A percentile compares a stretch with the other conserved stretches of the same genome.
These are phyloP conservation scores for Saccharomycopsis sp. DNA, from an alignment of 805 yeast species.

Conservation along the genomic window DNA sequence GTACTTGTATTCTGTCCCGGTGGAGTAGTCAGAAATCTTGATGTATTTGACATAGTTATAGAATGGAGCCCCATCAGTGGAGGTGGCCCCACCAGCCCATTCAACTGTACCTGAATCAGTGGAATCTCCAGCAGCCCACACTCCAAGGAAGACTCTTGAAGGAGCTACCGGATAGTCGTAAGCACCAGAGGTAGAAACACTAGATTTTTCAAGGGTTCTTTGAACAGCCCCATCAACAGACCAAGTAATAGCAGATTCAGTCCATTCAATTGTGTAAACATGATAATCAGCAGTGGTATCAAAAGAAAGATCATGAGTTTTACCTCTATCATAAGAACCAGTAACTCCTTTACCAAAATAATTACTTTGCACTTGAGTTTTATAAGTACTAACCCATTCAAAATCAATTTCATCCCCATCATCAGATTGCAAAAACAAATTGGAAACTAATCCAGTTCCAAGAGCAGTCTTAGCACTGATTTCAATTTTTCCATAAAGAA, in stretches of 20 bases:
- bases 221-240: constrained; percentile 58
- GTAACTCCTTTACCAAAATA: constrained; percentile 77
- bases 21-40: constrained; percentile 56
- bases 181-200: constrained; percentile 30
- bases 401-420: constrained; percentile 85
- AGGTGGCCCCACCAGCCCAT: constrained; percentile 76
- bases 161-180: constrained; percentile 87
- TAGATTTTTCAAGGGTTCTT: constrained; percentile 39
- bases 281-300: constrained; percentile 57
- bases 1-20: constrained; percentile 49
- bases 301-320: constrained; percentile 38
- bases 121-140: constrained; percentile 81
- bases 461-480: constrained; percentile 45
- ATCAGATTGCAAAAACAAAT: constrained; percentile 59
- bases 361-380: constrained; percentile 63
- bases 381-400: constrained; percentile 80
- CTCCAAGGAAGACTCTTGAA: constrained; percentile 57
- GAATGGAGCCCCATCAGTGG: constrained; percentile 58
- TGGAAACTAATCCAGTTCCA: constrained; percentile 58
- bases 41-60: constrained; percentile 52
- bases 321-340: constrained; percentile 69
- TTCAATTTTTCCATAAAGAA: constrained; percentile 65
- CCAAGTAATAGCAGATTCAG: constrained; percentile 54
- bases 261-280: constrained; percentile 83
- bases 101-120: constrained; percentile 57